Conservation (phyloP, 2,329 filamentous ascomycete species). For the Cytospora schulzeri region DNA sequence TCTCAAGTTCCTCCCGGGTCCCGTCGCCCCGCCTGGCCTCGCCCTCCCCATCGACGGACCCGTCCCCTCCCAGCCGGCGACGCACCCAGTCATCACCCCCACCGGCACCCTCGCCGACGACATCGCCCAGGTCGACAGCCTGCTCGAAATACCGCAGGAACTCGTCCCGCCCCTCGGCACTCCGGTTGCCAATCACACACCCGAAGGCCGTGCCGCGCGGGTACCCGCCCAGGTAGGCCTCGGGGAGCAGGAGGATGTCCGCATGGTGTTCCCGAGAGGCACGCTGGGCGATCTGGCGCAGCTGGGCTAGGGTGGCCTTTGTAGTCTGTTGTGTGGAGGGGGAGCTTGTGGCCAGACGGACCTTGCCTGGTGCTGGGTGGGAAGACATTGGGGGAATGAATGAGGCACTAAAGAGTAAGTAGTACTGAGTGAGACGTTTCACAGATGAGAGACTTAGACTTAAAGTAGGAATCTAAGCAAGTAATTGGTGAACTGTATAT, state of each 20-base stretch:
- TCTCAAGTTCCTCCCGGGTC: slow-evolving; percentile 77
- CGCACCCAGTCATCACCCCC: slow-evolving; percentile 75
- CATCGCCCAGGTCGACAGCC: slow-evolving; percentile 84
- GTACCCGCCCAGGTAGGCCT: slow-evolving; percentile 91
- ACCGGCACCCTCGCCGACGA: slow-evolving; percentile 54
- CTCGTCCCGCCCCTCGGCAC: slow-evolving; percentile 73
- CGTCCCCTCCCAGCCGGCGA: slow-evolving; percentile 51
- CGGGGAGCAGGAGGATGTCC: slow-evolving; percentile 83
- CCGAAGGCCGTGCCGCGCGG: slow-evolving; percentile 82
- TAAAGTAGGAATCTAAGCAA: not conserved
- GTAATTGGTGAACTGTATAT: not conserved
- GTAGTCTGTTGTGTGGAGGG: slow-evolving; percentile 54
- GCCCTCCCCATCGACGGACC: slow-evolving; percentile 39
- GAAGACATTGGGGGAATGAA: not conserved
- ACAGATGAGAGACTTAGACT: not conserved
- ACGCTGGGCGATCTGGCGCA: slow-evolving; percentile 62
- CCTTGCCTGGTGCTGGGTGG: slow-evolving; percentile 32
- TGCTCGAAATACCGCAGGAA: slow-evolving; percentile 78
- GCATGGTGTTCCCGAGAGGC: slow-evolving; percentile 56
- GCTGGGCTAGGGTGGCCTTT: slow-evolving; percentile 63
- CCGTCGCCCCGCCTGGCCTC: slow-evolving; percentile 51
- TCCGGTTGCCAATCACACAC: slow-evolving; percentile 69
- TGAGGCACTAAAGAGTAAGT: not conserved
- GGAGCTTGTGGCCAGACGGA: slow-evolving; percentile 59
- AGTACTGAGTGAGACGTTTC: not conserved